phyloP scores from a whole-genome alignment of 192 early-diverging fungal genomes.

The Coemansia sp. region DNA sequence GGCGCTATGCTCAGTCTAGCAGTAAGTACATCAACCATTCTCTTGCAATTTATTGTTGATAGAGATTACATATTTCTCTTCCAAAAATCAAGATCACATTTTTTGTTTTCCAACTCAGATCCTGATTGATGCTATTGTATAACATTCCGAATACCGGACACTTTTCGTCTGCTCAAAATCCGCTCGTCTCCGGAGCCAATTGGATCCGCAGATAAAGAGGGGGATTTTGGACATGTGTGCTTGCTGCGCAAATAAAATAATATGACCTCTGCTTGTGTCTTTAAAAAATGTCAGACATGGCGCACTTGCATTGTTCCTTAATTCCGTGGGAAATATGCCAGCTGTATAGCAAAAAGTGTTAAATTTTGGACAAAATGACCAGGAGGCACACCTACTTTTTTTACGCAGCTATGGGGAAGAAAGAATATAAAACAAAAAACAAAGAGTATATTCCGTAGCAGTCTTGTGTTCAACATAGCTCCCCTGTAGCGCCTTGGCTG shows the following conservation, averaged over 20 bases:
- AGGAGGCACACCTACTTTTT: background rate
- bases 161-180: background rate
- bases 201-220: background rate
- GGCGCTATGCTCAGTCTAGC: conserved; percentile 87
- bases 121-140: background rate
- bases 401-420: background rate
- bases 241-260: background rate
- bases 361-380: background rate
- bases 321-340: conserved; percentile 2
- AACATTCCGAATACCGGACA: background rate
- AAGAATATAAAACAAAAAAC: background rate
- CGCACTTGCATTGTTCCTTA: background rate
- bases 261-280: background rate
- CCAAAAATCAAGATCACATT: background rate
- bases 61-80: too few species aligned
- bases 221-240: background rate
- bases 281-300: background rate
- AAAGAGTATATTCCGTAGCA: background rate
- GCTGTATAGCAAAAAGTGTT: background rate
- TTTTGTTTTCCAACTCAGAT: background rate
- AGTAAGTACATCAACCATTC: conserved; percentile 42
- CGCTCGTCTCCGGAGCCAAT: background rate
- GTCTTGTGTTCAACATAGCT: background rate
- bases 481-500: background rate
- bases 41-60: background rate